phyloP scores from a whole-genome alignment of 257 asterid genomes.

The Ballota nigra region DNA sequence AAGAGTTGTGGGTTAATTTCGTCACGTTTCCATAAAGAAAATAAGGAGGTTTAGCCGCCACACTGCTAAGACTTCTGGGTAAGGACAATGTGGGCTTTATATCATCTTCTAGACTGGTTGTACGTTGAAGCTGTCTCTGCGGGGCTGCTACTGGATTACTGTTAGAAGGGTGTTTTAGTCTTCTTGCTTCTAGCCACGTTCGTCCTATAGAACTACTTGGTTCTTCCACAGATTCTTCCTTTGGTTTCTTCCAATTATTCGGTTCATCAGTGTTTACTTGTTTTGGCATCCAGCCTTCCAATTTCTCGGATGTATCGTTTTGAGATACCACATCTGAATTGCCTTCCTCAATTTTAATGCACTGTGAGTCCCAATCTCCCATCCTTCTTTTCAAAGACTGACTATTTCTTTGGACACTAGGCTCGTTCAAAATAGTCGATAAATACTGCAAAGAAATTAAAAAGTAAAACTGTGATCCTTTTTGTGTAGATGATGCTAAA shows the following conservation, averaged over 20 bases:
- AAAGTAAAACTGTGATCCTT: not conserved
- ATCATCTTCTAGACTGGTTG: conserved; percentile 35
- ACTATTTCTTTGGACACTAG: conserved; percentile 18
- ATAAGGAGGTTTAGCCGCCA: conserved; percentile 73
- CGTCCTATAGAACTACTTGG: conserved; percentile 30
- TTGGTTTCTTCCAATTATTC: conserved; percentile 46
- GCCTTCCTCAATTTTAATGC: conserved; percentile 58
- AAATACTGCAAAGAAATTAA: conserved; percentile 35
- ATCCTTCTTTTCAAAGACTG: conserved; percentile 30
- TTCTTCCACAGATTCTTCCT: conserved; percentile 51
- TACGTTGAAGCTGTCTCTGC: conserved; percentile 30
- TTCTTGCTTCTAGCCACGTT: conserved; percentile 41
- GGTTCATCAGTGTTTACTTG: conserved; percentile 40
- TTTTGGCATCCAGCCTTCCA: conserved; percentile 69
- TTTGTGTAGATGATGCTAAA: not conserved
- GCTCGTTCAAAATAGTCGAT: conserved; percentile 25
- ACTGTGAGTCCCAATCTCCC: conserved; percentile 27
- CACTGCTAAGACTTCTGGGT: conserved; percentile 43
- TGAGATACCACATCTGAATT: conserved; percentile 30
- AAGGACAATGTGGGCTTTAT: conserved; percentile 35
- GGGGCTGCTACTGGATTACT: conserved; percentile 24
- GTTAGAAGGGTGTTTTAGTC: conserved; percentile 27
- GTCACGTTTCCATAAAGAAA: conserved; percentile 66
- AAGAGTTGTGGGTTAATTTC: conserved; percentile 46
- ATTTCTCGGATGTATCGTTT: conserved; percentile 38